Percentiles rank a stretch among this genome's conserved stretches.
phyloP scores from a whole-genome alignment of 139 green algal genomes.

The Haematococcus lacustris region DNA sequence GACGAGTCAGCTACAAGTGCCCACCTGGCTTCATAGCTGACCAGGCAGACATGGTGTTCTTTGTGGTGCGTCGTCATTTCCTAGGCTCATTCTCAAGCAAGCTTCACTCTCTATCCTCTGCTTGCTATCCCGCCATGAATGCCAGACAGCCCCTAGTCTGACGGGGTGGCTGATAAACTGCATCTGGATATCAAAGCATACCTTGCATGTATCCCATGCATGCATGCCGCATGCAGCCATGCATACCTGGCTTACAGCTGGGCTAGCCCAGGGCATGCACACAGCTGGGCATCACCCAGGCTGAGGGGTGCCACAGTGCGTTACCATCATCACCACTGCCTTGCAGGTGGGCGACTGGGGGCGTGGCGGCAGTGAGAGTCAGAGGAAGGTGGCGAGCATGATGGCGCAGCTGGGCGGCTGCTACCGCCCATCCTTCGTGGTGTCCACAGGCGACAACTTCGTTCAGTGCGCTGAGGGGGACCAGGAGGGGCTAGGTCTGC shows the following conservation, averaged over 20 bases:
- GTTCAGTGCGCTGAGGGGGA: not conserved
- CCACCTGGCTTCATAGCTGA: not conserved
- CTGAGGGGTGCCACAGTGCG: not conserved
- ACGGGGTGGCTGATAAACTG: no score
- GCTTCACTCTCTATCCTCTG: no score
- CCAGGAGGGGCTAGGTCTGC: not conserved
- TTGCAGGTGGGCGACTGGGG: slow-evolving; percentile 59
- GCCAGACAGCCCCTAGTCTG: no score
- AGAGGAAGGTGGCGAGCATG: slow-evolving; percentile 38
- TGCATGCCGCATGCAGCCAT: no score
- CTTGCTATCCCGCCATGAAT: no score
- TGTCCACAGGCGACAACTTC: slow-evolving; percentile 59
- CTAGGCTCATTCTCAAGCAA: no score
- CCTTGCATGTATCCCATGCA: no score
- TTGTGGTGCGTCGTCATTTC: not conserved
- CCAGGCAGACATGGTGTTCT: not conserved
- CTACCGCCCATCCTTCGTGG: slow-evolving; percentile 38
- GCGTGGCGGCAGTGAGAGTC: slow-evolving; percentile 37
- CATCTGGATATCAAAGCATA: no score
- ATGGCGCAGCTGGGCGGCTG: slow-evolving; percentile 38
- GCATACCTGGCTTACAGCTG: no score
- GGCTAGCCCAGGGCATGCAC: not conserved
- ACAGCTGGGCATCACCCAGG: not conserved
- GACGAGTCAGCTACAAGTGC: not conserved
- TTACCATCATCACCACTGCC: not conserved